Base-by-base conservation (phyloP, 176 grass and related monocot species). In the Pontederia paniculata region DNA sequence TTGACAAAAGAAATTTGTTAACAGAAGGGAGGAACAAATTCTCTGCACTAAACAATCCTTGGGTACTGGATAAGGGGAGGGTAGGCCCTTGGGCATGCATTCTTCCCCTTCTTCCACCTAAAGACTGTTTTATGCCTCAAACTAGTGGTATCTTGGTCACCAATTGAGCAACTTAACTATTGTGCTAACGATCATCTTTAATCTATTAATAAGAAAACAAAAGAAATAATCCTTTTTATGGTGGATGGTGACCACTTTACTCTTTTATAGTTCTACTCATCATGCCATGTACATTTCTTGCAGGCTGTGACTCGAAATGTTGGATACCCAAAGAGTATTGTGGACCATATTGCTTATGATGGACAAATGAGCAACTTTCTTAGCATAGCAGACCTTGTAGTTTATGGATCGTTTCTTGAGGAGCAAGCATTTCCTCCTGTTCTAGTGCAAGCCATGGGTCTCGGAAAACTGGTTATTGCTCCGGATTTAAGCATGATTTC, bases 321-420 rank as follows among this genome's bases (percentile, higher is more conserved):
- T 77, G 94, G 94, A 54, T 93, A 84, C 55, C 73, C 80, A 77
- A 78, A 52, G 37, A 81, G 80, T 50, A 52, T 46, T 58, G 75
- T 88, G 55, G 75, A 84, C 18, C 77, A 73, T 73, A 62, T 88
- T 76, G 63, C 45, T 72, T 49, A 72, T 72, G 63, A 74, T 71
- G 75, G 75, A 77, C 75, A 80, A 23, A 68, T 67, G 46, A 70
- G 68, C 56, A 65, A 45, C 22, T 74, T 84, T 56, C 80, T 99
- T 75, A 45, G 70, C 58, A 67, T 70, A 48, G 70, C 87, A 73
- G 76, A 93, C 53, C 55, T 99, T 67, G 83, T 93, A 54, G 82
- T 99, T 70, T 93, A 99, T 60, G 70, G 78, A 71, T 99, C 87
- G 19, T 88, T 78, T 81, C 78, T 99, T 48, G 88, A 99, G 67